These are phyloP conservation scores for Coemansia sp. DNA, from an alignment of 192 early-diverging fungal species.

Conservation along the genomic window DNA sequence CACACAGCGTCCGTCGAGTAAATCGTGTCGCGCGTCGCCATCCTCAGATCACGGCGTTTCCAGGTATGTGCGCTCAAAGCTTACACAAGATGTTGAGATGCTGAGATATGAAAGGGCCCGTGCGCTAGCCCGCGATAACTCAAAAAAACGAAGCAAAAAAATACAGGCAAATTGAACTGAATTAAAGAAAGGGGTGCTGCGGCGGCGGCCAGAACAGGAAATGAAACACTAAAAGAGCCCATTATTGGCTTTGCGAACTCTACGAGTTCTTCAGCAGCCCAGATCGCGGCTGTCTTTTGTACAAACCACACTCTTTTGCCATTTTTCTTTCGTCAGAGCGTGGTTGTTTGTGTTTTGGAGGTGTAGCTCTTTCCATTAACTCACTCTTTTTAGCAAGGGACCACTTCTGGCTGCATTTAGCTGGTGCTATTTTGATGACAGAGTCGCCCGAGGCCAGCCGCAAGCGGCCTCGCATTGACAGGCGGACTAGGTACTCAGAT, in stretches of 20 bases:
- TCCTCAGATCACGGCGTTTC: constrained; percentile 1
- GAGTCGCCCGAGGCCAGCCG: constrained; percentile 29
- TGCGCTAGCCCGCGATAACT: no score
- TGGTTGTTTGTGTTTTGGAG: background rate
- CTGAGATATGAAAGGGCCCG: no score
- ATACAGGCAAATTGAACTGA: background rate
- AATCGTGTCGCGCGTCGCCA: constrained; percentile 47
- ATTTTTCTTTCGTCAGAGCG: background rate
- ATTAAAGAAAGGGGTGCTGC: background rate
- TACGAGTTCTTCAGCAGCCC: background rate
- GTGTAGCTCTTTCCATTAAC: background rate
- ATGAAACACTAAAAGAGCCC: background rate
- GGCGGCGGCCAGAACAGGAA: background rate
- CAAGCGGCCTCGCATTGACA: constrained; percentile 35
- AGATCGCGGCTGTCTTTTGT: background rate
- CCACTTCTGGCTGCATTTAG: background rate
- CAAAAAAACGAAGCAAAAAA: background rate
- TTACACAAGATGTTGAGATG: background rate
- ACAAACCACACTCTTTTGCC: background rate
- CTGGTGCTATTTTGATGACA: constrained; percentile 18
- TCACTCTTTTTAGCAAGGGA: background rate
- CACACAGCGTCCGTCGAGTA: constrained; percentile 32
- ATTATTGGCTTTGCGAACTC: background rate
- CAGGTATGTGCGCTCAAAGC: background rate
- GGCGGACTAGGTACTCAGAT: constrained; percentile 15